Base-by-base conservation (phyloP, 495 filamentous ascomycete species). In the Polyplosphaeria fusca region DNA sequence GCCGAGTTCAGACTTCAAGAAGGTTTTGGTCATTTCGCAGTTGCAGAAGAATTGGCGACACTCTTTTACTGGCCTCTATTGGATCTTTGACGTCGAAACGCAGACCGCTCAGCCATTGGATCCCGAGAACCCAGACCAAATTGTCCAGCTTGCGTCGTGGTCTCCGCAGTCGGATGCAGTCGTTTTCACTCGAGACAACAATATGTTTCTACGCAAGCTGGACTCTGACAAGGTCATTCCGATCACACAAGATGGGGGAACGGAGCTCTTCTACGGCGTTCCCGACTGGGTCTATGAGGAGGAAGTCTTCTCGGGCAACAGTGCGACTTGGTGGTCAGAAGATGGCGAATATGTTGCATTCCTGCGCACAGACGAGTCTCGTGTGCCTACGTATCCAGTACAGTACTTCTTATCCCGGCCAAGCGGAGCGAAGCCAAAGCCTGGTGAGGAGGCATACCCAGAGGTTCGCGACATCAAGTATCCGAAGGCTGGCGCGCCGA, bases 281-380 rank as follows among this genome's bases (percentile, higher is more conserved):
- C 93, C 93, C 0, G 93, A 98, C 70, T 98, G 93, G 93, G 93
- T 98, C 0, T 98, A 96, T 62, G 93, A 98, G 67, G 93, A 98
- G 67, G 93, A 98, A 71, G 91, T 98, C 4, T 87, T 97, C 60
- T 59, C 73, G 1, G 83, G 82, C 2, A 87, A 88, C 61, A 90
- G 79, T 45, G 94, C 86, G 5, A 91, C 91, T 0, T 97, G 93
- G 93, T 97, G 89, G 89, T 90, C 89, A 18, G 78, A 83, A 22
- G 90, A 91, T 67, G 93, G 90, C 18, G 85, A 87, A 47, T 93
- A 85, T 68, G 70, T 98, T 57, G 90, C 93, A 18, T 97, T 95
- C 69, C 70, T 97, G 37, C 84, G 89, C 3, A 98, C 93, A 1
- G 90, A 98, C 68, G 94, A 98, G 71, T 87, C 89, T 1, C 76